Base-by-base conservation (phyloP, 495 filamentous ascomycete genomes). In the Tuber indicum region DNA sequence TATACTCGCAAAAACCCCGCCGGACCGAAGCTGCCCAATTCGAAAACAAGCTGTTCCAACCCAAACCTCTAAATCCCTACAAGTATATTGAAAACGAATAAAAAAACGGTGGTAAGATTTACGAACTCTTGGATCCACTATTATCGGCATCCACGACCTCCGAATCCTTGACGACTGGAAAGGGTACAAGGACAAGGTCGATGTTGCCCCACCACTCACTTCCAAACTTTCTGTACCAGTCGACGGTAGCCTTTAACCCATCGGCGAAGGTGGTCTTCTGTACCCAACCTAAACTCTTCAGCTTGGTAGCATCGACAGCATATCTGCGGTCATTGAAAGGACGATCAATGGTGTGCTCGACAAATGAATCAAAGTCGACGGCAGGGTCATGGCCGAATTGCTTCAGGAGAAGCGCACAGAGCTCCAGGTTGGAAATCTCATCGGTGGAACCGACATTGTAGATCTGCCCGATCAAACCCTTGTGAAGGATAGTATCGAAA, bases 191-290 rank as follows among this genome's bases (percentile, higher is more conserved):
- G 41, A 90, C 88, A 79, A 87, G 87, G 81, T 86, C 90, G 77
- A 93, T 91, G 86, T 94, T 88, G 80, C 90, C 90, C 91, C 91
- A 93, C 91, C 91, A 93, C 41, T 82, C 75, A 82, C 89, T 86
- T 1, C 89, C 88, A 76, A 89, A 91, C 46, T 79, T 83, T 43
- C 84, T 84, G 82, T 94, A 93, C 92, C 92, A 94, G 47, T 89
- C 87, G 2, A 93, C 90, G 6, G 92, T 93, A n/a, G 82, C 84
- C 52, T 84, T 84, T 75, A 94, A 83, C 36, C 92, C 92, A 0
- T 91, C 87, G 1, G 84, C 86, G 79, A 93, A 91, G 45, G 79
- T 81, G 4, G 87, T 89, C 81, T 88, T 88, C 82, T 90, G 92
- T 36, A 86, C 79, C 92, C 92, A 94, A 23, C 92, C 92, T 9